phyloP scores from a whole-genome alignment of 1,284 basidiomycete genomes.

The Phellinidium pouzarii region DNA sequence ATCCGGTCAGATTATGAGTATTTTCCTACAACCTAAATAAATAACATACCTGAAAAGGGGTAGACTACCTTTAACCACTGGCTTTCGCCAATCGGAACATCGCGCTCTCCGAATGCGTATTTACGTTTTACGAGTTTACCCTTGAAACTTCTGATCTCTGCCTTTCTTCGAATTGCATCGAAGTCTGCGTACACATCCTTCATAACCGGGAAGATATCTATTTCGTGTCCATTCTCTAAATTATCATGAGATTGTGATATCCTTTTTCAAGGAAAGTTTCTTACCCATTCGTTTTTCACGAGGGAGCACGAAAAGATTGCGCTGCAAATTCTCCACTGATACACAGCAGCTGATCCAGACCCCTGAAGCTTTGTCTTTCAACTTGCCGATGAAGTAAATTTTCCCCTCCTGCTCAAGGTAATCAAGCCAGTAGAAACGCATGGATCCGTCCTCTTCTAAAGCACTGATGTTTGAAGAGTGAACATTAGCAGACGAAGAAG shows the following conservation, averaged over 20 bases:
- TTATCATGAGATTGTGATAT: conserved; percentile 4
- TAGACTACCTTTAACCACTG: conserved; percentile 94
- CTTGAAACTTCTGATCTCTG: conserved; percentile 74
- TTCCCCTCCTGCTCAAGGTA: conserved; percentile 78
- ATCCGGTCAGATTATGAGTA: conserved; percentile 2
- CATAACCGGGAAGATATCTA: conserved; percentile 65
- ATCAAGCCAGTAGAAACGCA: conserved; percentile 94
- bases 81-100: conserved; percentile 74
- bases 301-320: conserved; percentile 93
- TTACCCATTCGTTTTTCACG: conserved; percentile 60
- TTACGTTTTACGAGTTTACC: conserved; percentile 83
- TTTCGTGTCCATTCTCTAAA: conserved; percentile 53
- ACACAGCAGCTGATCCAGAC: conserved; percentile 85
- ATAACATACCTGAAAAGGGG: conserved; percentile 63
- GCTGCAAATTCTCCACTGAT: conserved; percentile 79
- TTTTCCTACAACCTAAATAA: conserved; percentile 1
- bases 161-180: conserved; percentile 67
- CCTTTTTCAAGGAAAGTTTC: conserved; percentile 14
- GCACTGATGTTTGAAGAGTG: conserved; percentile 46
- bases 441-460: conserved; percentile 72
- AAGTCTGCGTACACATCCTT: conserved; percentile 83
- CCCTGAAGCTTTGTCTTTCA: conserved; percentile 65
- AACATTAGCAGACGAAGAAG: conserved; percentile 33
- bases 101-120: conserved; percentile 88
- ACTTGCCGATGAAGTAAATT: conserved; percentile 83